Evolutionary conservation across 176 grass and related monocot species (phyloP), one percentile per base, ranked within the genome.

Genomic region (Hordeum marinum): DNA sequence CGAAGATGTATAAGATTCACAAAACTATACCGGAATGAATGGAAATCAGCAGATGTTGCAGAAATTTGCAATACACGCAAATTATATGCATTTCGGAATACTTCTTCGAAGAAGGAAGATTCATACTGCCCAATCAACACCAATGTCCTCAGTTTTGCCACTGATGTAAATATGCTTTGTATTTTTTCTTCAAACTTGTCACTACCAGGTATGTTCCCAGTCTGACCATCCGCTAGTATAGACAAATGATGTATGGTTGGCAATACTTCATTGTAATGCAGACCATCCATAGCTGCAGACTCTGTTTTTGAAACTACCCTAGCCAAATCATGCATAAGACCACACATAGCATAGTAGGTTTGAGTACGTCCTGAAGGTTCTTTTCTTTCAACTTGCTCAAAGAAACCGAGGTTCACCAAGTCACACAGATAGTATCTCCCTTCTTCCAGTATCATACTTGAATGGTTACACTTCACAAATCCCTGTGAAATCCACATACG

Each of bases 401-500:
- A 55, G 52, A 55, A 55, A 55, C 52, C 52, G 0, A 55, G 52
- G 17, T 55, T 55, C 0, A 55, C 52, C 52, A 55, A 55, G 52
- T 55, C 52, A 55, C 52, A 50, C 2, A 94, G 15, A 63, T 82
- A 91, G 7, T 58, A 20, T 2, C 23, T 15, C 77, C 84, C 25
- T 43, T 80, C 1, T 89, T 91, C 89, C 7, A 66, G 8, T 18
- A 1, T 85, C 57, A 79, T 77, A 20, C 11, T 26, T 11, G 72
- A 36, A 48, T 48, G 20, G 4, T 0, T 7, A 11, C 27, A 1
- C n/a, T 71, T 25, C 34, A 94, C 85, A 79, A 68, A 91, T 25
- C 92, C 70, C 78, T 91, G 88, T 74, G 88, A 75, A 43, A 93
- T 85, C 91, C 91, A 93, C 1, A 83, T 18, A 14, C 2, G 11